phyloP scores from a whole-genome alignment of 805 yeast genomes.

The Ogataea henricii region DNA sequence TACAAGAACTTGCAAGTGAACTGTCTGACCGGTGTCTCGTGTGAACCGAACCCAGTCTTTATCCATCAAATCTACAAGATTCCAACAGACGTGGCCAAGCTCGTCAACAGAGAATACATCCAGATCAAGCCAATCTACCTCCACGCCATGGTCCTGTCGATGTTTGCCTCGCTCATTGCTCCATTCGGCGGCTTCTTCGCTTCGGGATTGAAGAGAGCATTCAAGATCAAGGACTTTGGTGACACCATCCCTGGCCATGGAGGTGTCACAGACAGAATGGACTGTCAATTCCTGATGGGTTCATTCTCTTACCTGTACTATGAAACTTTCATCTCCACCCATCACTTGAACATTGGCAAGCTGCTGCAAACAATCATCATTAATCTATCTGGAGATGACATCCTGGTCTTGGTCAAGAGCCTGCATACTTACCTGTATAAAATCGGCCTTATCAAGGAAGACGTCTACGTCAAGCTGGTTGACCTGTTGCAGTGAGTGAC shows the following conservation, averaged over 20 bases:
- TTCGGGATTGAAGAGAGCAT: constrained; percentile 94
- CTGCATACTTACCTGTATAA: constrained; percentile 56
- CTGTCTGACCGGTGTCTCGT: constrained; percentile 61
- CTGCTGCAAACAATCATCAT: constrained; percentile 75
- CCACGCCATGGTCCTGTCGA: constrained; percentile 83
- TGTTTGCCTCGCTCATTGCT: constrained; percentile 95
- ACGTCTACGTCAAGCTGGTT: constrained; percentile 35
- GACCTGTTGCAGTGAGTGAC: constrained; percentile 17
- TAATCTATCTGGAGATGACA: constrained; percentile 66
- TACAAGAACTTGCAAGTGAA: constrained; percentile 58
- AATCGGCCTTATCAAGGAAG: constrained; percentile 42
- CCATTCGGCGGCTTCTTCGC: constrained; percentile 99
- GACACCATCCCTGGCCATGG: constrained; percentile 99
- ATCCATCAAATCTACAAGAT: constrained; percentile 74
- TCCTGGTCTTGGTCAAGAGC: constrained; percentile 59
- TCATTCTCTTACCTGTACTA: constrained; percentile 89
- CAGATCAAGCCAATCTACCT: constrained; percentile 84
- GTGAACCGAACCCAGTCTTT: constrained; percentile 90
- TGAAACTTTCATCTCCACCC: constrained; percentile 83
- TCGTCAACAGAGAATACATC: constrained; percentile 44
- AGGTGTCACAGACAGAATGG: constrained; percentile 96
- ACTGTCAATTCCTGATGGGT: constrained; percentile 98
- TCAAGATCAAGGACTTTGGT: constrained; percentile 95
- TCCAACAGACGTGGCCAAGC: constrained; percentile 64
- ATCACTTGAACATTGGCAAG: constrained; percentile 70